A percentile compares a stretch with the other conserved stretches of the same genome.
Evolutionary conservation across 176 grass and related monocot species (phyloP).

Genomic region (Cenchrus purpureus): DNA sequence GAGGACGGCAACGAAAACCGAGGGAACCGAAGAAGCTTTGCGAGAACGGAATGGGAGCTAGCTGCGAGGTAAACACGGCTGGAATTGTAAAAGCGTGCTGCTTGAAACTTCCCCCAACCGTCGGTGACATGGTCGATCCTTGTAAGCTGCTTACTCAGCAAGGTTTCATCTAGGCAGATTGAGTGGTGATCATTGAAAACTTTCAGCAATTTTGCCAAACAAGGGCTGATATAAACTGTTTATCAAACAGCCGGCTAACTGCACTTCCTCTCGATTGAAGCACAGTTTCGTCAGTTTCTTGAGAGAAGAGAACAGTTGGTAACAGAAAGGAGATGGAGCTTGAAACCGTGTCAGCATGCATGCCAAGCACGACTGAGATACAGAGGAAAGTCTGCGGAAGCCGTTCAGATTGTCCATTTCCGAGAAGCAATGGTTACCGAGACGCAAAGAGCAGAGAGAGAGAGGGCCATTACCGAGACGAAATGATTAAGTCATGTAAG

Average conservation of each 20-base stretch:
- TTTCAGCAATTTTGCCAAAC: not conserved
- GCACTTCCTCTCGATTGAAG: too few relatives aligned
- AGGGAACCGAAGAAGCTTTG: not conserved
- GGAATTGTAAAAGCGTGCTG: not conserved
- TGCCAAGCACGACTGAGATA: not conserved
- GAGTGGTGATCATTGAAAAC: not conserved
- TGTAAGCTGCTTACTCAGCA: slow-evolving; percentile 7
- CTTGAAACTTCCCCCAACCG: not conserved
- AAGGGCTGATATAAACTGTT: not conserved
- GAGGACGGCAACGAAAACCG: not conserved
- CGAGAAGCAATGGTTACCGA: slow-evolving; percentile 16
- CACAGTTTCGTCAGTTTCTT: not conserved
- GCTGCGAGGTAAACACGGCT: not conserved
- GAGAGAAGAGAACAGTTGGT: not conserved
- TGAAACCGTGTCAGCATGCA: not conserved
- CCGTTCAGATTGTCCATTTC: slow-evolving; percentile 3
- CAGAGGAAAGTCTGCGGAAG: not conserved
- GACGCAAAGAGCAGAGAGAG: slow-evolving; percentile 11
- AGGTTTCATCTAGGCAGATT: not conserved
- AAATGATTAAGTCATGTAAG: slow-evolving; percentile 27
- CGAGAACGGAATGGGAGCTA: not conserved
- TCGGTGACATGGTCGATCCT: not conserved
- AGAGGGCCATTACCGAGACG: slow-evolving; percentile 25
- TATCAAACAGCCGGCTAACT: not conserved
- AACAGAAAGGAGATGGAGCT: not conserved